These are phyloP conservation scores for Metschnikowia gelsemii DNA, from an alignment of 805 yeast genomes.

Conservation along the genomic window DNA sequence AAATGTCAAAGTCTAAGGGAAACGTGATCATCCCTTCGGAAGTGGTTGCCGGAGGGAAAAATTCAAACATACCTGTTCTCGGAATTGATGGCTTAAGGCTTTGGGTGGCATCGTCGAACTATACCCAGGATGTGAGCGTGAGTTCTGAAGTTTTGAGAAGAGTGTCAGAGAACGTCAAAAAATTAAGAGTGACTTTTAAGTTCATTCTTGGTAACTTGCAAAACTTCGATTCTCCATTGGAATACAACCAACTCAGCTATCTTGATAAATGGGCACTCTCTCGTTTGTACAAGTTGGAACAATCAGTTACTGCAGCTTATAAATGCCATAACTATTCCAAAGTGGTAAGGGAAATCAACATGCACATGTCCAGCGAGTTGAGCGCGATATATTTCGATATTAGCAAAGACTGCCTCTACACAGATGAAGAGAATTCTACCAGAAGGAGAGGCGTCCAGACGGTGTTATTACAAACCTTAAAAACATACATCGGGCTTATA, in stretches of 20 bases:
- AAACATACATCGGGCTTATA: conserved; percentile 61
- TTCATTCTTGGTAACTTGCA: conserved; percentile 78
- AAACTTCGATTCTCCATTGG: conserved; percentile 38
- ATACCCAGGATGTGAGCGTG: conserved; percentile 73
- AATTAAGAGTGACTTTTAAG: conserved; percentile 76
- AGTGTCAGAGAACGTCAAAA: conserved; percentile 77
- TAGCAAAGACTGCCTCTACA: conserved; percentile 81
- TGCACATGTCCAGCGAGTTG: conserved; percentile 70
- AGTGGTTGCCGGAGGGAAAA: conserved; percentile 59
- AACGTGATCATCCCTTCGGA: conserved; percentile 71
- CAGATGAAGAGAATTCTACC: conserved; percentile 50
- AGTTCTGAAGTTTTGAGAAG: conserved; percentile 71
- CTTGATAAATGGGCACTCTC: conserved; percentile 66
- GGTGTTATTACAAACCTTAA: conserved; percentile 59
- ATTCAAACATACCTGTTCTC: conserved; percentile 51
- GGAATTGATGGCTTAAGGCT: conserved; percentile 91
- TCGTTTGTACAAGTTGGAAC: conserved; percentile 49
- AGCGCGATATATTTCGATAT: conserved; percentile 86
- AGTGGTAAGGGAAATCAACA: conserved; percentile 64
- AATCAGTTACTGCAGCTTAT: conserved; percentile 45
- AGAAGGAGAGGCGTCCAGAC: conserved; percentile 64
- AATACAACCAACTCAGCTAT: conserved; percentile 33
- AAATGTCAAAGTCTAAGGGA: conserved; percentile 94
- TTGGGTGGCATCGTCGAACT: conserved; percentile 89
- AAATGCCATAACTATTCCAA: conserved; percentile 62